These are phyloP conservation scores for Pulveroboletus sp. DNA, from an alignment of 768 basidiomycete species.

Conservation along the genomic window DNA sequence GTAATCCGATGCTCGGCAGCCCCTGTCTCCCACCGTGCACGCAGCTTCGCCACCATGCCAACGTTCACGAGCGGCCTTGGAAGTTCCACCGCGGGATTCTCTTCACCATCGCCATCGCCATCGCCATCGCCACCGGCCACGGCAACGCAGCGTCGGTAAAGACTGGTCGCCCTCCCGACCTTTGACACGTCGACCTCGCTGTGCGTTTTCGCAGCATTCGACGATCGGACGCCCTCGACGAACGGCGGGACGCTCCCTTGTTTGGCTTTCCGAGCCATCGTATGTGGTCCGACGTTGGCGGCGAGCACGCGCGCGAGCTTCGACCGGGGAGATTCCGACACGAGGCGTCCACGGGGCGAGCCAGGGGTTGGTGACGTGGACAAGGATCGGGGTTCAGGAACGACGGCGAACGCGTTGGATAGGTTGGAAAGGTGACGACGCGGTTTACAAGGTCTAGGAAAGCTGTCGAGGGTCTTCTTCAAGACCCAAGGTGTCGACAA, in stretches of 20 bases:
- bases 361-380: background rate
- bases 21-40: slow-evolving; percentile 19
- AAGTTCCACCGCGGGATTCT: no score
- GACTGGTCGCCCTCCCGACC: background rate
- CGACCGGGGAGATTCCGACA: slow-evolving; percentile 16
- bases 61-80: slow-evolving; percentile 2
- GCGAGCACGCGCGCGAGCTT: slow-evolving; percentile 21
- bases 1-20: background rate
- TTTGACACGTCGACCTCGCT: slow-evolving; percentile 9
- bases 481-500: background rate
- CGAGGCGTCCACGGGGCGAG: background rate
- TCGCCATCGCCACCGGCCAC: background rate
- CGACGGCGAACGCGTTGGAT: background rate
- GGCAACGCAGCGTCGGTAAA: background rate
- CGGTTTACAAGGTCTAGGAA: slow-evolving; percentile 4
- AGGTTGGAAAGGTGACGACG: background rate
- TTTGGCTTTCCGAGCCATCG: background rate
- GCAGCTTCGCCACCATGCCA: slow-evolving; percentile 21
- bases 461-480: background rate
- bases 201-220: slow-evolving; percentile 3
- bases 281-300: background rate
- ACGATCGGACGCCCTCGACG: background rate
- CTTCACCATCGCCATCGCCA: background rate
- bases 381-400: background rate
- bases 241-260: background rate